Evolutionary conservation across 1,284 basidiomycete genomes (phyloP), one percentile per base, ranked within the genome.

Genomic region (Boletus semigastroideus): DNA sequence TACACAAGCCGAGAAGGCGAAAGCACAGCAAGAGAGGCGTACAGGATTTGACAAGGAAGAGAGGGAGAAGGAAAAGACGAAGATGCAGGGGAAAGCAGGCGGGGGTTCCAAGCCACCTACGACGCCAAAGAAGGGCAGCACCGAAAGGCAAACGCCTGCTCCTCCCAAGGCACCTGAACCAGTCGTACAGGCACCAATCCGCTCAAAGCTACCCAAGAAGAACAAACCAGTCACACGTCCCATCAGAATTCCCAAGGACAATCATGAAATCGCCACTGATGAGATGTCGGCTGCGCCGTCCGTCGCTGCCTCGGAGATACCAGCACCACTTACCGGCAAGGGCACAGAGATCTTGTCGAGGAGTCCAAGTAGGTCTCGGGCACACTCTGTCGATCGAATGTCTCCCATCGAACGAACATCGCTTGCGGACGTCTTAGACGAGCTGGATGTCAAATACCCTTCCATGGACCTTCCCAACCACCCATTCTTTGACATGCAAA

Each of bases 131-230:
- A 68, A 55, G 44, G 27, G 42, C 5, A 38, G 51, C 51, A 48
- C 55, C 36, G 56, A 71, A 28, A 57, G 66, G 34, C 63, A 63
- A 28, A 27, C 58, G 1, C 27, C 62, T 4, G 41, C 56, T 52
- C 50, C 61, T 25, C 54, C 62, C 22, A 59, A 61, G 36, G 50
- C 49, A 4, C 53, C 68, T 1, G 77, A 78, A 39, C 69, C 72
- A 31, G 61, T 66, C 9, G 60, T 75, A 2, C 87, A 89, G 62
- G 81, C 80, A 16, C 87, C 87, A 16, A 78, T 90, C 36, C 72
- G 89, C 34, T 90, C 88, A 20, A 89, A 83, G 67, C 83, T 87
- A 71, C 85, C 87, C 4, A 90, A 88, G 76, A 90, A 90, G 69
- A 87, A 76, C 61, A 90, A 84, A 61, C 85, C 87, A 0, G 61